Conservation (phyloP, 139 green algal species). For the Diplosphaera chodatii region DNA sequence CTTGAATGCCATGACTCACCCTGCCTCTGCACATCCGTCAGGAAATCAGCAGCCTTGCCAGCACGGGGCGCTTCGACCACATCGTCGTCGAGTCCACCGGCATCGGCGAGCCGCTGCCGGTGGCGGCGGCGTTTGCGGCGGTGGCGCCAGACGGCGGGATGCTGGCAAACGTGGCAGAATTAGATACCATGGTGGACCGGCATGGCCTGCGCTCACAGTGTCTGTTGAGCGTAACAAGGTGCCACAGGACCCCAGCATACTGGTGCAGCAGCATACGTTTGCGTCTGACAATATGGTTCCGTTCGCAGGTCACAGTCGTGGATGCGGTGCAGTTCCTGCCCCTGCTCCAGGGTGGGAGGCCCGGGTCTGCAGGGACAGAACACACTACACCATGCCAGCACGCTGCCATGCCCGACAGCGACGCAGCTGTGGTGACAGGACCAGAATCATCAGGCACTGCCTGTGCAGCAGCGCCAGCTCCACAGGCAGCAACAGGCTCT, state of each 20-base stretch:
- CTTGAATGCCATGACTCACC: no score
- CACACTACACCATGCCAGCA: no score
- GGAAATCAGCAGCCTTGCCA: slow-evolving; percentile 45
- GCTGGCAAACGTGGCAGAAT: neutral
- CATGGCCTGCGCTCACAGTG: no score
- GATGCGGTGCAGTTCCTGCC: slow-evolving; percentile 44
- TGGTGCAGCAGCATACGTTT: no score
- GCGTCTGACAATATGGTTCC: neutral
- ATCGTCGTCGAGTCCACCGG: slow-evolving; percentile 79
- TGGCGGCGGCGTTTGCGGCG: slow-evolving; percentile 51
- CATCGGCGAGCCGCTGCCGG: slow-evolving; percentile 65
- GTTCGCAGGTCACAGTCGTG: slow-evolving; percentile 62
- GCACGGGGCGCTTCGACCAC: slow-evolving; percentile 55
- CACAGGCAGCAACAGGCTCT: no score
- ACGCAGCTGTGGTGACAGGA: no score
- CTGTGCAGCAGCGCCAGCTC: no score
- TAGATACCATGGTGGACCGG: slow-evolving; percentile 24
- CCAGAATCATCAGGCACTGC: no score
- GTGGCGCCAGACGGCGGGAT: neutral
- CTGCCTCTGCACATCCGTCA: slow-evolving; percentile 1
- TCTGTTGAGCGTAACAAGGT: no score
- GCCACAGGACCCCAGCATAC: no score
- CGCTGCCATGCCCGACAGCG: no score
- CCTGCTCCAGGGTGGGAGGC: slow-evolving; percentile 30
- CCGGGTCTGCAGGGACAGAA: no score